phyloP scores from a whole-genome alignment of 2,329 filamentous ascomycete species.

The Microdochium nivale region DNA sequence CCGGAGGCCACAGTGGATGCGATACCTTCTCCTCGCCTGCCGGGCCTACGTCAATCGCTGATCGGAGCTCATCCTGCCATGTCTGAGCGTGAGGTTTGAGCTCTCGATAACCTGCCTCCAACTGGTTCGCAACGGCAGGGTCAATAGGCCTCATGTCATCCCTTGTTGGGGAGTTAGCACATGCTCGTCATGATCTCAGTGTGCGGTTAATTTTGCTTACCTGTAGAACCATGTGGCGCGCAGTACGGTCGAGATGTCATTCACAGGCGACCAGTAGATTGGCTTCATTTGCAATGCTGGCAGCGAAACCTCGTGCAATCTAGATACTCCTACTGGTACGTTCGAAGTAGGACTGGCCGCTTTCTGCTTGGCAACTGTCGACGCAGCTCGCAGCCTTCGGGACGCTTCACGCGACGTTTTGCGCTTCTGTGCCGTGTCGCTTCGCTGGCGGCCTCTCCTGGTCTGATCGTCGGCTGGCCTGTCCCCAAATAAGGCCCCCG shows the following conservation, averaged over 20 bases:
- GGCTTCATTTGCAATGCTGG: conserved; percentile 84
- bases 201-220: conserved; percentile 17
- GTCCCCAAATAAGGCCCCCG: conserved; percentile 13
- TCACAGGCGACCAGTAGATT: conserved; percentile 94
- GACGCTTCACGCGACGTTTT: neutral
- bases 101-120: conserved; percentile 85
- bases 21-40: conserved; percentile 86
- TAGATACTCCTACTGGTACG: conserved; percentile 81
- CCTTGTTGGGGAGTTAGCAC: conserved; percentile 16
- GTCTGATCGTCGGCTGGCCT: conserved; percentile 4
- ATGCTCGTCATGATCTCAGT: neutral
- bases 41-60: conserved; percentile 83
- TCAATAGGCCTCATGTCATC: conserved; percentile 91
- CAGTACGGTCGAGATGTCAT: conserved; percentile 75
- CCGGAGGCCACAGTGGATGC: conserved; percentile 70
- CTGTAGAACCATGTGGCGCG: conserved; percentile 96
- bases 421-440: neutral
- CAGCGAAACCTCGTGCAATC: conserved; percentile 79
- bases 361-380: conserved; percentile 12
- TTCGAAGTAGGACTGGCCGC: conserved; percentile 29
- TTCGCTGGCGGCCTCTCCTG: neutral
- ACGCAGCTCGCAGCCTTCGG: conserved; percentile 6
- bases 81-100: conserved; percentile 84
- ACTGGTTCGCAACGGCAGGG: conserved; percentile 75
- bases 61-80: conserved; percentile 84